Percentiles rank a stretch among this genome's conserved stretches.
These are phyloP conservation scores for Lactarius pseudohatsudake DNA, from an alignment of 768 basidiomycete species.

Conservation along the genomic window DNA sequence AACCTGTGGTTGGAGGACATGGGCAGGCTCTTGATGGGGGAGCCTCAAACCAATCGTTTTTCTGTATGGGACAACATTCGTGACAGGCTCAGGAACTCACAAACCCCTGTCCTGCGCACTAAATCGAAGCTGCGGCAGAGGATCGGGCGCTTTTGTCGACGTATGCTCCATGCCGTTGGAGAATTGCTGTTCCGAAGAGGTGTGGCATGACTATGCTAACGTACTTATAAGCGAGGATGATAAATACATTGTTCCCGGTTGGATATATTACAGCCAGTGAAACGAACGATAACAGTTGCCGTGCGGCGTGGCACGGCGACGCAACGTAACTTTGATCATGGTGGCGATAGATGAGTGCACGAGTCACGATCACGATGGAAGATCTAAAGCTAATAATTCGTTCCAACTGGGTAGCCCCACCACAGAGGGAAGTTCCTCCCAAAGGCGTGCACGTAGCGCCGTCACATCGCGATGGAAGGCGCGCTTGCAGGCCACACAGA, in stretches of 20 bases:
- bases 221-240: neutral
- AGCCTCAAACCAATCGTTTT: neutral
- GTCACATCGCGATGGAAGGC: constrained; percentile 44
- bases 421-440: constrained; percentile 49
- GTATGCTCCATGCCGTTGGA: neutral
- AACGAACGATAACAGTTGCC: neutral
- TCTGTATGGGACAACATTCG: constrained; percentile 22
- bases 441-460: constrained; percentile 41
- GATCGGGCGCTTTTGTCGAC: neutral
- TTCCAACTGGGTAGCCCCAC: constrained; percentile 50
- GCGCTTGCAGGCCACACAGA: constrained; percentile 47
- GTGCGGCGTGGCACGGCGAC: neutral
- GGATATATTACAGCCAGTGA: neutral
- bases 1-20: constrained; percentile 25
- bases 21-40: constrained; percentile 23
- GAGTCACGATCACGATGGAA: constrained; percentile 25
- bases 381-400: constrained; percentile 39
- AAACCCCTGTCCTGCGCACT: neutral
- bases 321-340: neutral
- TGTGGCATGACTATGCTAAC: neutral
- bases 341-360: neutral
- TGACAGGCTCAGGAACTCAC: neutral
- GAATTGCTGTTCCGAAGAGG: constrained; percentile 3
- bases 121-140: constrained; percentile 1
- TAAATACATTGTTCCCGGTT: constrained; percentile 13